Conservation (phyloP, 1,139 yeast genomes). For the Saccharomyces hybrid region DNA sequence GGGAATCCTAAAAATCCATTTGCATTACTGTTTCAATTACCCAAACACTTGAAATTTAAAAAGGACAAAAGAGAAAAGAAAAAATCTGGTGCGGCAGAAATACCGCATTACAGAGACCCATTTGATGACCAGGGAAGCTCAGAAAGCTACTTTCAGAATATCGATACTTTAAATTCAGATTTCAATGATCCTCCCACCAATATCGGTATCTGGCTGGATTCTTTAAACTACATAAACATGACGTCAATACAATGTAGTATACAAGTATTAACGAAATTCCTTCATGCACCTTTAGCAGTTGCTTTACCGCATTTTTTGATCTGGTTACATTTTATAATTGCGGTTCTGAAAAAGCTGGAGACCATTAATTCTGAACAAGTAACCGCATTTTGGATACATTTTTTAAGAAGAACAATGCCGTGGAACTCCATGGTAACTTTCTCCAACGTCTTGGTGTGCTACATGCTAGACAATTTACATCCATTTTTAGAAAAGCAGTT, state of each 20-base stretch:
- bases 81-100: slow-evolving; percentile 32
- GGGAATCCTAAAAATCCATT: slow-evolving; percentile 70
- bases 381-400: slow-evolving; percentile 44
- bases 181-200: slow-evolving; percentile 15
- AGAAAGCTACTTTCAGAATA: slow-evolving; percentile 26
- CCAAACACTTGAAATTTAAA: slow-evolving; percentile 62
- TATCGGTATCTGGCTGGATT: slow-evolving; percentile 48
- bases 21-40: slow-evolving; percentile 60
- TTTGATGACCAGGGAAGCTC: slow-evolving; percentile 35
- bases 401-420: slow-evolving; percentile 48
- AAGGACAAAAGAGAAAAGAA: slow-evolving; percentile 63
- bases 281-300: slow-evolving; percentile 62
- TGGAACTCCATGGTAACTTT: slow-evolving; percentile 53
- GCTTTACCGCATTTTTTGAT: slow-evolving; percentile 64
- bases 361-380: slow-evolving; percentile 23
- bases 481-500: slow-evolving; percentile 19
- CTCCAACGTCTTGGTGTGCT: no score
- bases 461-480: slow-evolving; percentile 21
- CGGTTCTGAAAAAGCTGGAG: slow-evolving; percentile 60
- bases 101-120: not conserved
- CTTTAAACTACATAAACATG: slow-evolving; percentile 49
- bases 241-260: slow-evolving; percentile 60
- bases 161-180: slow-evolving; percentile 19
- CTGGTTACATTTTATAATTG: slow-evolving; percentile 59
- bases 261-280: slow-evolving; percentile 55